Base-by-base conservation (phyloP, 306 rosid species). In the Acmispon strigosus region DNA sequence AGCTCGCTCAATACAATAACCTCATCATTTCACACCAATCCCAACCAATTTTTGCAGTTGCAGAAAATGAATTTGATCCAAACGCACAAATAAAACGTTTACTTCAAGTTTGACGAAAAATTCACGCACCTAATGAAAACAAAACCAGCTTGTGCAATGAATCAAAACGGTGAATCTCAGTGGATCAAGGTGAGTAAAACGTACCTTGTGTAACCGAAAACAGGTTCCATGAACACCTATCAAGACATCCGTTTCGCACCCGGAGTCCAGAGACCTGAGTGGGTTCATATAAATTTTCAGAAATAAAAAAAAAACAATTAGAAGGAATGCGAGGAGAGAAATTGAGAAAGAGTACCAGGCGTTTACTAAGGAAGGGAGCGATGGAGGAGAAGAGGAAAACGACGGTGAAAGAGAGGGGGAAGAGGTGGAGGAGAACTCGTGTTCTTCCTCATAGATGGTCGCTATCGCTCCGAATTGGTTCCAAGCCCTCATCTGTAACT, bases 381-480 rank as follows among this genome's bases (percentile, higher is more conserved):
- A 84, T 0, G 96, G 82, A 48, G 85, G 86, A 56, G 94, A 88
- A 72, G 88, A 84, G 15, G 85, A 82, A 56, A 69, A 58, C 2
- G 89, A 64, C 0, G 89, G 79, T 19, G 92, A 89, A 56, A 85
- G 82, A 68, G 96, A 82, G 56, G 80, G 66, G 0, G 90, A 84
- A n/a, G 91, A 73, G n/a, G 90, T 56, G 10, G 91, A 81, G 14
- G 89, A 88, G 42, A 78, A 82, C 18, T 88, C 90, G 41, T 45
- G 81, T 54, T 86, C 94, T 76, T 92, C 96, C 36, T 92, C 98
- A 64, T 90, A 84, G 59, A 92, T 92, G 67, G 98, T 92, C 13
- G 88, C 89, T 41, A 92, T 95, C 7, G 76, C 57, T 2, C 86
- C 86, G 15, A 88, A 77, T 61, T 85, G 84, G 64, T 83, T 72